Evolutionary conservation across 129 eudicot species (phyloP).

Genomic region (Glebionis coronaria): DNA sequence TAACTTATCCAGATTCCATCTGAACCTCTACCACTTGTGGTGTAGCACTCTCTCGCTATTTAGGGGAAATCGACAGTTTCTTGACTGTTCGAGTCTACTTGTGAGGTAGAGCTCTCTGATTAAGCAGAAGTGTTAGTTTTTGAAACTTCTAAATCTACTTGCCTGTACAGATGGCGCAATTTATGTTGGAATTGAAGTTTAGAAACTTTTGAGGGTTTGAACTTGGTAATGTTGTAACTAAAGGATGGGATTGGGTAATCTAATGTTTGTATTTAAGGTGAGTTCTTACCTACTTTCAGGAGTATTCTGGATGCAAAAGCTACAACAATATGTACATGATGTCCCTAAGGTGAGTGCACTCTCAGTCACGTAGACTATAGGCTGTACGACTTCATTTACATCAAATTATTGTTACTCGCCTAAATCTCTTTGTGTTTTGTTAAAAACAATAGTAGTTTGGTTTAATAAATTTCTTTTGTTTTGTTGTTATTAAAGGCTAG

Average conservation of each 20-base stretch:
- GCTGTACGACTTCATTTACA: conserved; percentile 33
- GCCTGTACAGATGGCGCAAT: conserved; percentile 20
- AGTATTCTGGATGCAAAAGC: conserved; percentile 69
- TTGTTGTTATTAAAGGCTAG: conserved; percentile 1
- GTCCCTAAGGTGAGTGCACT: conserved; percentile 90
- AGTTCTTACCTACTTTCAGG: conserved; percentile 66
- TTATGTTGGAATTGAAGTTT: conserved; percentile 41
- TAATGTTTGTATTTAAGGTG: conserved; percentile 47
- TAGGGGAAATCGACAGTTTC: background rate
- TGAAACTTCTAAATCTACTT: conserved; percentile 23
- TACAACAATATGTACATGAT: conserved; percentile 57
- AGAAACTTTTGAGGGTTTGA: conserved; percentile 55
- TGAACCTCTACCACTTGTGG: conserved; percentile 14
- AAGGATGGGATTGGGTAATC: conserved; percentile 92
- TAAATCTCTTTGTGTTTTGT: background rate
- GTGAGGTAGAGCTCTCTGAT: conserved; percentile 14
- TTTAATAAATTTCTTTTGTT: background rate
- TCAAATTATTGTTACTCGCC: too few relatives aligned
- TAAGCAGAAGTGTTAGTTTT: background rate
- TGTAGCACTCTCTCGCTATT: conserved; percentile 17
- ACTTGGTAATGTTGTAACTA: conserved; percentile 77
- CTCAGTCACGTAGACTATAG: conserved; percentile 84
- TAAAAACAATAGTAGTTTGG: background rate
- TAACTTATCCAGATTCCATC: conserved; percentile 22
- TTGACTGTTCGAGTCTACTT: background rate